Evolutionary conservation across 1,284 basidiomycete genomes (phyloP), one percentile per base, ranked within the genome.

Genomic region (Cryptococcus hybrid): DNA sequence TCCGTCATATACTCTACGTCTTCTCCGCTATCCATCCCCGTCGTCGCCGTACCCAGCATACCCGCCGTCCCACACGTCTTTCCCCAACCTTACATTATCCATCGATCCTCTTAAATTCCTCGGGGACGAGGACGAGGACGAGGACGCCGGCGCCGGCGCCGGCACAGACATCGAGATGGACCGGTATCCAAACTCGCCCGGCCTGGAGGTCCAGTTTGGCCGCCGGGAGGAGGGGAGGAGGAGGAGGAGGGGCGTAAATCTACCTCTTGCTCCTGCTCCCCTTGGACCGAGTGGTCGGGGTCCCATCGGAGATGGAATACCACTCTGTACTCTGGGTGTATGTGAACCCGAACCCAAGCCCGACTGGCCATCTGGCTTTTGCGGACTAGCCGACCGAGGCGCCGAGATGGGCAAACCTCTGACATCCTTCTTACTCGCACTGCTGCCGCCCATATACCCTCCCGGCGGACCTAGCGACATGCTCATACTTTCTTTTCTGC

Each of bases 1-100:
- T 88, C 86, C 2, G 82, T 80, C 56, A 93, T 84, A 68, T 84
- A 85, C 64, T 88, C 85, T 7, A 92, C 44, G 18, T 74, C 70
- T 6, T 69, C 71, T 40, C 71, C 72, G 47, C 42, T 65, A 24
- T 24, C 24, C 24, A 24, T 24, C 24, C 24, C 24, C 24, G 24
- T 24, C 24, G 24, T 24, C 24, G 24, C 24, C 24, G 24, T 24
- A 24, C 24, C 24, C 24, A 24, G 24, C 24, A 24, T 24, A 24
- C 24, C 24, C 24, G 24, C 24, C 24, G 24, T 24, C 24, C 24
- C 24, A 24, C 24, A 1, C 24, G 24, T 24, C 24, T 24, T 24
- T 24, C 24, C 24, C 24, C 24, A 24, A 24, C 24, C 24, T 24
- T 24, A 24, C 24, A 24, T 3, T 24, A 24, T 24, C 24, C 24